Evolutionary conservation across 768 basidiomycete genomes (phyloP), one percentile per base, ranked within the genome.

Genomic region (Trametes coccinea): DNA sequence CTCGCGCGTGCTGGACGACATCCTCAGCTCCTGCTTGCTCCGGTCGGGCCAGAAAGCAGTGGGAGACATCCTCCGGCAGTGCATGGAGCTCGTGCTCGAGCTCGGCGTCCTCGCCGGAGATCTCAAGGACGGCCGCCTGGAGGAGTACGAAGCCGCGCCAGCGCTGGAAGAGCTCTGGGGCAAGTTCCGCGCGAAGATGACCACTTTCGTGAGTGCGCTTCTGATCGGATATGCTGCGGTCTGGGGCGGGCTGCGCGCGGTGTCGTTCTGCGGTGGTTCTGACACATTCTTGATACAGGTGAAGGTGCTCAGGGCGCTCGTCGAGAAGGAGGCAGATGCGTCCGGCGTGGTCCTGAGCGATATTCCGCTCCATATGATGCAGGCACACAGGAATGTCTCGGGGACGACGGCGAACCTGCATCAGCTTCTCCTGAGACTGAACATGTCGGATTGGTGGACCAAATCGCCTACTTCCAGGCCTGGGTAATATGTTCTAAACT

Each of bases 1-100:
- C 72, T 89, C 89, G 0, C 72, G 71, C 4, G 71, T 92, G 45
- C 71, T 95, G 68, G 88, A 94, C 67, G 82, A 89, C 59, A 85
- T 94, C 11, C 80, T 94, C 45, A 86, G 80, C 57, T 87, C 89
- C 13, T 93, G 91, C 69, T 76, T 93, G 29, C 72, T 93, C 49
- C 78, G 89, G 44, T 86, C 88, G 0, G 79, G 81, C 2, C 92
- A 94, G 71, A 79, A 82, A 64, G 78, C 79, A 6, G 84, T 83
- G 1, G 84, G 87, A 0, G 89, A 90, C 64, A 73, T 87, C 34
- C 76, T 93, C 29, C 81, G 85, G 14, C 80, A 81, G 29, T 78
- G 81, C 33, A 74, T 93, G 62, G 87, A 89, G 67, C 70, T 84
- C 40, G 79, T 92, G 3, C 76, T 93, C 47, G 85, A 89, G 55